Percentiles rank a stretch among this genome's conserved stretches.
These are phyloP conservation scores for Porpolomopsis calyptriformis DNA, from an alignment of 768 basidiomycete genomes.

Conservation along the genomic window DNA sequence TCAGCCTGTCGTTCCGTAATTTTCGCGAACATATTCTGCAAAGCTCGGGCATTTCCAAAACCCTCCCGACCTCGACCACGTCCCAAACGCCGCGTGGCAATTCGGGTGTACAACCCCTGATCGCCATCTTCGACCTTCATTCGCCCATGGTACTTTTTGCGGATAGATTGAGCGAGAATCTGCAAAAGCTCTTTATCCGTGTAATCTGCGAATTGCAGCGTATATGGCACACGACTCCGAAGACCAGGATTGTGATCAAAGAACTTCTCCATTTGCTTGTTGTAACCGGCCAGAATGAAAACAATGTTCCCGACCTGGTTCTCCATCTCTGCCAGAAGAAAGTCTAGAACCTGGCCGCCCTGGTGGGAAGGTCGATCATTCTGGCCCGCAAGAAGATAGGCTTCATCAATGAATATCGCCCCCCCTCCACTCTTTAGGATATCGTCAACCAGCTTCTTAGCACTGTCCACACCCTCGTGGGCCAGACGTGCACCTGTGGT, in stretches of 20 bases:
- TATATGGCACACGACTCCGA: slow-evolving; percentile 55
- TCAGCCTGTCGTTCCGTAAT: slow-evolving; percentile 45
- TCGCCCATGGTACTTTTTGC: slow-evolving; percentile 33
- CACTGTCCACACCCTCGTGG: slow-evolving; percentile 43
- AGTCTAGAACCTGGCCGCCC: slow-evolving; percentile 55
- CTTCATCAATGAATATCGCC: slow-evolving; percentile 59
- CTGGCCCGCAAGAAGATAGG: slow-evolving; percentile 49
- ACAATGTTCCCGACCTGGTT: slow-evolving; percentile 53
- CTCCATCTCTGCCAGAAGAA: slow-evolving; percentile 66
- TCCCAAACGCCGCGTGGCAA: slow-evolving; percentile 51
- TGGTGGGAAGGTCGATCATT: slow-evolving; percentile 36
- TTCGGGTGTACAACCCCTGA: slow-evolving; percentile 42
- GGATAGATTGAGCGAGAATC: slow-evolving; percentile 42
- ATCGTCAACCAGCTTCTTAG: slow-evolving; percentile 38
- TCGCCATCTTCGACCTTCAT: slow-evolving; percentile 50
- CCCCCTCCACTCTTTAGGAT: slow-evolving; percentile 48
- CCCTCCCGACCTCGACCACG: slow-evolving; percentile 47
- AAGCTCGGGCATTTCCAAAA: slow-evolving; percentile 58
- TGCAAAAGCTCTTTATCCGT: slow-evolving; percentile 41
- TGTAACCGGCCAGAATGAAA: slow-evolving; percentile 64
- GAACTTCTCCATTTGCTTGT: slow-evolving; percentile 64
- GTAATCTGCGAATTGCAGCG: slow-evolving; percentile 52
- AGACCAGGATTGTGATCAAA: slow-evolving; percentile 70
- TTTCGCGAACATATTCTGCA: slow-evolving; percentile 38
- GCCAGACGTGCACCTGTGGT: slow-evolving; percentile 53